These are phyloP conservation scores for Globisporangium barbulae DNA, from an alignment of 352 stramenopile genomes.

Conservation along the genomic window DNA sequence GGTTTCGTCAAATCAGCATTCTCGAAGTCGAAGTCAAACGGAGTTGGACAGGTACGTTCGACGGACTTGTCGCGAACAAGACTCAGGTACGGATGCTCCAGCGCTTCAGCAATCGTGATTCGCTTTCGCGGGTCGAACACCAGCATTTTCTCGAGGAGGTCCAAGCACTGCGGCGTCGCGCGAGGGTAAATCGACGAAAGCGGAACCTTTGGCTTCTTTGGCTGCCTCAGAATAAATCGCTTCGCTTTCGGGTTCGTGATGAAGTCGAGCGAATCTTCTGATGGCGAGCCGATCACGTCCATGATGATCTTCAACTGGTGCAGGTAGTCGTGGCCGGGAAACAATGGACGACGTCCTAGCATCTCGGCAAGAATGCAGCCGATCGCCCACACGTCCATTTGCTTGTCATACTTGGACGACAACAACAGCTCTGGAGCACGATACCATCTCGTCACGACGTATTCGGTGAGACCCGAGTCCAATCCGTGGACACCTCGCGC, in stretches of 20 bases:
- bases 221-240: slow-evolving; percentile 84
- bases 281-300: slow-evolving; percentile 81
- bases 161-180: slow-evolving; percentile 75
- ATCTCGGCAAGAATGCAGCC: slow-evolving; percentile 87
- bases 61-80: slow-evolving; percentile 67
- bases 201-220: slow-evolving; percentile 82
- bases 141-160: slow-evolving; percentile 93
- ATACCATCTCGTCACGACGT: slow-evolving; percentile 92
- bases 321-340: slow-evolving; percentile 84
- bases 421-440: slow-evolving; percentile 90
- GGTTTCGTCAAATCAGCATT: slow-evolving; percentile 88
- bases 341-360: slow-evolving; percentile 78
- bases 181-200: slow-evolving; percentile 85
- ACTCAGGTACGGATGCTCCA: slow-evolving; percentile 78
- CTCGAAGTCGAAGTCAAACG: slow-evolving; percentile 87
- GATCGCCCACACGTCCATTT: slow-evolving; percentile 88
- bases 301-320: slow-evolving; percentile 91
- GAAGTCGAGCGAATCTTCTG: slow-evolving; percentile 80
- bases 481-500: slow-evolving; percentile 69
- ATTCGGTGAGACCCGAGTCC: slow-evolving; percentile 85
- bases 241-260: slow-evolving; percentile 90
- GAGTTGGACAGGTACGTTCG: slow-evolving; percentile 73
- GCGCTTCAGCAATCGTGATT: slow-evolving; percentile 75
- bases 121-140: slow-evolving; percentile 90
- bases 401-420: slow-evolving; percentile 88